Base-by-base conservation (phyloP, 371 early-diverging fungal species). In the Conidiobolus coronatus region DNA sequence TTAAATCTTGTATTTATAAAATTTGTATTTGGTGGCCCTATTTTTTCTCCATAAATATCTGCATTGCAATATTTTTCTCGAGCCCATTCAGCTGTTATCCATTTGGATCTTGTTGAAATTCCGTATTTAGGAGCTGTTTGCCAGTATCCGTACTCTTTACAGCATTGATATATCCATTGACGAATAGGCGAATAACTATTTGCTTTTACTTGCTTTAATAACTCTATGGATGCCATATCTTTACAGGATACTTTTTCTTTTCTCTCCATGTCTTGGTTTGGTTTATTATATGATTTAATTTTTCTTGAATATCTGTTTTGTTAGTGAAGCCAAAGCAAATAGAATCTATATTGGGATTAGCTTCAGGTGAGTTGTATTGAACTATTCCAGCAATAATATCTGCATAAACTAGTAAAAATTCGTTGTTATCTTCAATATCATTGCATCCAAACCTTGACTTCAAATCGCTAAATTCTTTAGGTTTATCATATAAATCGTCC, bases 101-200 rank as follows among this genome's bases (percentile, higher is more conserved):
- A 68, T 50, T 34, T 62, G 59, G 36, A 61, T 57, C 17, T 70
- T 68, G 13, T 45, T 0, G 62, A 55, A 18, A 57, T 58, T 13
- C 17, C 65, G n/a, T n/a, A n/a, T 60, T 20, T 63, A 1, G 70
- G 62, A 7, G 64, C 68, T 5, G 63, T 64, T 56, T 73, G 74
- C 66, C 70, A 71, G 54, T 67, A 79, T 11, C 72, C 79, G 43
- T 70, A 79, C 55, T 81, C 71, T 18, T 68, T 73, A 55, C 81
- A 81, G 2, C 63, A 60, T 51, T 80, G 49, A 13, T 42, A 49
- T 12, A 13, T 33, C 49, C 49, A 49, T 37, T 47, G 44, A 11
- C 44, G 44, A 15, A 11, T 14, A 22, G 23, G 5, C 5, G 5
- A 4, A 17, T 29, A 29, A 5, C 29, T 29, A 29, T 29, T 29